Evolutionary conservation across 768 basidiomycete genomes (phyloP).

Genomic region (Sutorius australiensis): DNA sequence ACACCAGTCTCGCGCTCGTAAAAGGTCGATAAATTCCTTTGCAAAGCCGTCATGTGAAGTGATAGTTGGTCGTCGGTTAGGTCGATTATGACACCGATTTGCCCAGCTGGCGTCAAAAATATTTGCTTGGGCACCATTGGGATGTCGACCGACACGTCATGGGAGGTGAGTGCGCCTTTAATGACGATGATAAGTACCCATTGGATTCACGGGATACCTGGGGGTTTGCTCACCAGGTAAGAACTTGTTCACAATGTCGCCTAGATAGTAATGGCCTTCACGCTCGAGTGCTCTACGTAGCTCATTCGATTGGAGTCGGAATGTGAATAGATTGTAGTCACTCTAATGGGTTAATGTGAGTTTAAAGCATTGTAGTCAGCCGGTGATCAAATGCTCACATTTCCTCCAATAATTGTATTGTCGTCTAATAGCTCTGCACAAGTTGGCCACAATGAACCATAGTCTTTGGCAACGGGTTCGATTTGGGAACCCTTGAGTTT

Average conservation of each 20-base stretch:
- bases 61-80: slow-evolving; percentile 48
- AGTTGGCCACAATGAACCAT: slow-evolving; percentile 71
- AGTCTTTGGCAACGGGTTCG: slow-evolving; percentile 64
- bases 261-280: slow-evolving; percentile 69
- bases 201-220: neutral
- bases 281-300: slow-evolving; percentile 49
- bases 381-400: slow-evolving; percentile 46
- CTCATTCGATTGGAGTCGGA: slow-evolving; percentile 45
- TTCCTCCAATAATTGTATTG: slow-evolving; percentile 63
- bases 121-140: slow-evolving; percentile 55
- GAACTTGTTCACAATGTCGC: slow-evolving; percentile 76
- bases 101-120: slow-evolving; percentile 75
- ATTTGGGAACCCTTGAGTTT: slow-evolving; percentile 44
- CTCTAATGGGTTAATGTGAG: slow-evolving; percentile 41
- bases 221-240: slow-evolving; percentile 47
- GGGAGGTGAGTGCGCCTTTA: slow-evolving; percentile 52
- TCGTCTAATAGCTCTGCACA: slow-evolving; percentile 55
- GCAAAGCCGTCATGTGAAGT: slow-evolving; percentile 60
- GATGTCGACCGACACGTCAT: slow-evolving; percentile 40
- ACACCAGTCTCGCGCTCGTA: slow-evolving; percentile 50
- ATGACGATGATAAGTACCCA: slow-evolving; percentile 1
- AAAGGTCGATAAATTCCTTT: slow-evolving; percentile 67
- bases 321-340: slow-evolving; percentile 64
- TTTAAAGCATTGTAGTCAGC: neutral
- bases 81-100: slow-evolving; percentile 70